Evolutionary conservation across 1,139 yeast species (phyloP).

Genomic region (Pichia sp.): DNA sequence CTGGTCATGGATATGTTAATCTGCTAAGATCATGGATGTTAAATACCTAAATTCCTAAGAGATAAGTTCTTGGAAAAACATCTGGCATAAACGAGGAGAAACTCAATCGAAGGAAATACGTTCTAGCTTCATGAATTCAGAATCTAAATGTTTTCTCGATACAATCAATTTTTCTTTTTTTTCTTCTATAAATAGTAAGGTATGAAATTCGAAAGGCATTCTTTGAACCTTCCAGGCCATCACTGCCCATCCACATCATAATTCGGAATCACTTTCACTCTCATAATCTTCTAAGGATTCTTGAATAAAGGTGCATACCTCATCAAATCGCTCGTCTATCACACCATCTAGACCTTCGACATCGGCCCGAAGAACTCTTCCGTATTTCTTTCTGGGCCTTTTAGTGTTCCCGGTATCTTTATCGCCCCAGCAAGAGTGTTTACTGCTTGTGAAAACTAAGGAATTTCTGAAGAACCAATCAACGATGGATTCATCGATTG

Average conservation of each 20-base stretch:
- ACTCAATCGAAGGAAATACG: neutral
- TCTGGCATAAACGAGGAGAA: neutral
- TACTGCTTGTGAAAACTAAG: slow-evolving; percentile 68
- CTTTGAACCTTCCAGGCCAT: neutral
- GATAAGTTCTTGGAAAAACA: neutral
- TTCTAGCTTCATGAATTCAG: neutral
- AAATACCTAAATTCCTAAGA: neutral
- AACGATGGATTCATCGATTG: slow-evolving; percentile 80
- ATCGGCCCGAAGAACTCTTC: slow-evolving; percentile 74
- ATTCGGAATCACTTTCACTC: slow-evolving; percentile 30
- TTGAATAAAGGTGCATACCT: slow-evolving; percentile 74
- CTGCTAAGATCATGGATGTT: neutral
- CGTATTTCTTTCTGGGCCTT: slow-evolving; percentile 84
- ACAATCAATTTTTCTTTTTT: slow-evolving; percentile 1
- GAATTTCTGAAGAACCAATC: slow-evolving; percentile 93
- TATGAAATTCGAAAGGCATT: neutral
- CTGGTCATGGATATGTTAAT: neutral
- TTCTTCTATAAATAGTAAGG: neutral
- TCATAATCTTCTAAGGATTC: slow-evolving; percentile 62
- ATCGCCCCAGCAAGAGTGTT: slow-evolving; percentile 75
- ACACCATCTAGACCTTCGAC: slow-evolving; percentile 73
- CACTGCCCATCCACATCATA: neutral
- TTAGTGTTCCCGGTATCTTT: slow-evolving; percentile 36
- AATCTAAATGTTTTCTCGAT: neutral
- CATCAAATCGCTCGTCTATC: slow-evolving; percentile 77